These are phyloP conservation scores for Ophiocordyceps robertsii DNA, from an alignment of 2,329 filamentous ascomycete genomes.

Conservation along the genomic window DNA sequence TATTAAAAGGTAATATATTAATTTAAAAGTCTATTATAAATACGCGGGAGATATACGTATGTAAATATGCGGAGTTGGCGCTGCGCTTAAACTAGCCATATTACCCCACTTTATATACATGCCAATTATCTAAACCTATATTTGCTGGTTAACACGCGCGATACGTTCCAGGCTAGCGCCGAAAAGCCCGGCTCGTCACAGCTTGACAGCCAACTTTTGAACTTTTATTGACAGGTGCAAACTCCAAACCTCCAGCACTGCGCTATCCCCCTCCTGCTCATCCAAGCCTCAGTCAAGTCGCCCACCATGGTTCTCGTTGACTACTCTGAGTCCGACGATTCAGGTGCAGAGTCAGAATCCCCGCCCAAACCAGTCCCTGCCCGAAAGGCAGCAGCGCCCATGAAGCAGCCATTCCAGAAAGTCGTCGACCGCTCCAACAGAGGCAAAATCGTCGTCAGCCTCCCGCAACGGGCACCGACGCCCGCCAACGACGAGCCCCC, in stretches of 20 bases:
- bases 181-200: too few relatives aligned
- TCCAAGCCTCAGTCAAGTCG: not conserved
- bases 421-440: constrained; percentile 70
- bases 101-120: too few relatives aligned
- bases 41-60: too few relatives aligned
- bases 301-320: constrained; percentile 60
- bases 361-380: constrained; percentile 12
- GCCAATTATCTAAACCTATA: too few relatives aligned
- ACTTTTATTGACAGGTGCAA: too few relatives aligned
- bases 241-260: not conserved
- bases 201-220: too few relatives aligned
- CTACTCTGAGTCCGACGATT: constrained; percentile 73
- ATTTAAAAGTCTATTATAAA: too few relatives aligned
- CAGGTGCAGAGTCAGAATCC: constrained; percentile 41
- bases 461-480: constrained; percentile 38
- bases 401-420: constrained; percentile 58
- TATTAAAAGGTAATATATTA: too few relatives aligned
- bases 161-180: too few relatives aligned
- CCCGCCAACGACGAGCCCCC: constrained; percentile 32
- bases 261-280: not conserved
- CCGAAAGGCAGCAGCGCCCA: constrained; percentile 12
- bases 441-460: constrained; percentile 70
- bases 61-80: too few relatives aligned
- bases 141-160: too few relatives aligned
- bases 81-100: too few relatives aligned